Evolutionary conservation across 1,284 basidiomycete species (phyloP).

Genomic region (Apiotrichum gamsii): DNA sequence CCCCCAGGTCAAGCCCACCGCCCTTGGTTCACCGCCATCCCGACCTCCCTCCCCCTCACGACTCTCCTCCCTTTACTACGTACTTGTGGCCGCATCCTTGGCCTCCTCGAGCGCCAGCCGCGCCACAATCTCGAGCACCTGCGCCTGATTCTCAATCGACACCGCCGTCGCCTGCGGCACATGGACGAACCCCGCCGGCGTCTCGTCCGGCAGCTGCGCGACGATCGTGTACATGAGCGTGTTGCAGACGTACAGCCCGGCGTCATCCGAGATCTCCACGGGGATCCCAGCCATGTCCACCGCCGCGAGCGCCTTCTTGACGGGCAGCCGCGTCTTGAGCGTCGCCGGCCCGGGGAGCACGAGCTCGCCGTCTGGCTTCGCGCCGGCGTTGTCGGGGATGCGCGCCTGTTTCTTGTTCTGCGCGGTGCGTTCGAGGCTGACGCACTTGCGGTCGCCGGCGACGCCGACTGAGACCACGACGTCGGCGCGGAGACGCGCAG

Average conservation of each 20-base stretch:
- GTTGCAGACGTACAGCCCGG: slow-evolving; percentile 18
- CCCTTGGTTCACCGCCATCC: too few relatives aligned
- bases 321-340: slow-evolving; percentile 5
- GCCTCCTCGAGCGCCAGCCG: background rate
- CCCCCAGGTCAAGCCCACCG: too few relatives aligned
- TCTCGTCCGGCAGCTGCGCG: background rate
- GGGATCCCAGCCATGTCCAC: slow-evolving; percentile 6
- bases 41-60: too few relatives aligned
- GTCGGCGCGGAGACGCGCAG: slow-evolving; percentile 1
- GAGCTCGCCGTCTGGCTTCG: slow-evolving; percentile 3
- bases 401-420: slow-evolving; percentile 10
- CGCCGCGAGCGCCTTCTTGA: background rate
- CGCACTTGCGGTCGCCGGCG: slow-evolving; percentile 2
- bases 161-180: slow-evolving; percentile 7
- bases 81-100: too few relatives aligned
- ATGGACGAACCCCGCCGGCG: slow-evolving; percentile 11
- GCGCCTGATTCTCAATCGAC: slow-evolving; percentile 6
- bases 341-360: slow-evolving; percentile 4
- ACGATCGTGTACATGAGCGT: slow-evolving; percentile 12
- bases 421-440: slow-evolving; percentile 12
- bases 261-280: slow-evolving; percentile 6
- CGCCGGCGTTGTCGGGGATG: slow-evolving; percentile 15
- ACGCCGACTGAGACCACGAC: slow-evolving; percentile 12
- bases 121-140: slow-evolving; percentile 11
- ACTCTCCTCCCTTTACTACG: too few relatives aligned